Evolutionary conservation across 2,329 filamentous ascomycete genomes (phyloP), one percentile per base, ranked within the genome.

Genomic region (Trichoderma sp.): DNA sequence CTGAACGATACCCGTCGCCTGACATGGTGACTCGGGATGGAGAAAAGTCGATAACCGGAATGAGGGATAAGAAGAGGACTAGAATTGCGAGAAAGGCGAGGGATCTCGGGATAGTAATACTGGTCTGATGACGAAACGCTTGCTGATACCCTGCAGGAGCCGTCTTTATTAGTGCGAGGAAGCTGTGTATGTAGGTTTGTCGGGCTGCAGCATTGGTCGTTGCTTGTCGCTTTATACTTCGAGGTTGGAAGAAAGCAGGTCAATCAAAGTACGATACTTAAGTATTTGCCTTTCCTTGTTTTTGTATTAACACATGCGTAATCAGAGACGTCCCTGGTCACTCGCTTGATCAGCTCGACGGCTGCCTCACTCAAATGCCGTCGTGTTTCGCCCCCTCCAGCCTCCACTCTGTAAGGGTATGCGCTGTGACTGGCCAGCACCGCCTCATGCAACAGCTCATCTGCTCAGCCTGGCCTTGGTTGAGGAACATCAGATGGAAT

Each of bases 1-100:
- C 88, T 2, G 88, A 82, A 68, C 87, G 85, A 77, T 86, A 90
- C 68, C 84, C 85, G 69, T 84, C 85, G 66, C 77, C 69, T 47
- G 77, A 76, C 74, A 65, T 65, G 48, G 28, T 56, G 15, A 6
- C n/a, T 15, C 21, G 57, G 19, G 17, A 30, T 44, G 63, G 14
- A 12, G 48, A 65, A 5, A 61, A 43, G 2, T 47, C n/a, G 17
- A 39, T 24, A 10, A 65, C n/a, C 7, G 63, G 63, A 10, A 65
- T 44, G 34, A 65, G 34, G 12, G 63, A 65, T 4, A 62, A 26
- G 7, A 62, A 1, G 17, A 65, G 44, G 12, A 19, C 24, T 24
- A 62, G 24, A 47, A 30, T 43, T n/a, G 55, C 63, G 17, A 65
- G 47, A 21, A 65, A 7, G 21, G 17, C 48, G 50, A 65, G 56